These are phyloP conservation scores for Scheffersomyces titani DNA, from an alignment of 1,139 yeast species.

Conservation along the genomic window DNA sequence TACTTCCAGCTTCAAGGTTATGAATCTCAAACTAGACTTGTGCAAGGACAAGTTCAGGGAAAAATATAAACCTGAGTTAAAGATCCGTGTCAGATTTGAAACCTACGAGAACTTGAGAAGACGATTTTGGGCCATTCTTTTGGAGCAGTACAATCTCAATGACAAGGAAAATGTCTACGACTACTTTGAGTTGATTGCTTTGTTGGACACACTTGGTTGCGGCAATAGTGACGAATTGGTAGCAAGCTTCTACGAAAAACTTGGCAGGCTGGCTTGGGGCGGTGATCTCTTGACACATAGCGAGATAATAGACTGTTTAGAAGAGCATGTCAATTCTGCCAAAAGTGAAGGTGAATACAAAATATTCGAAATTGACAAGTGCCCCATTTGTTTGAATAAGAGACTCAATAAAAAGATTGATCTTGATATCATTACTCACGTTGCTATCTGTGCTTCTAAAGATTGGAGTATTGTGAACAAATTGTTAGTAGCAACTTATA, in stretches of 20 bases:
- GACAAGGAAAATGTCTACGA: slow-evolving; percentile 46
- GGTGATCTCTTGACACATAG: slow-evolving; percentile 57
- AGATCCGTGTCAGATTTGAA: slow-evolving; percentile 64
- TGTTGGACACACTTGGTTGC: slow-evolving; percentile 67
- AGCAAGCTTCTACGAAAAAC: slow-evolving; percentile 42
- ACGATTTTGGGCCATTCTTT: slow-evolving; percentile 68
- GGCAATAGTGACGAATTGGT: slow-evolving; percentile 51
- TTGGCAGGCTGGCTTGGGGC: slow-evolving; percentile 49
- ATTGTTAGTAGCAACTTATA: slow-evolving; percentile 67
- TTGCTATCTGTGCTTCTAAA: slow-evolving; percentile 82
- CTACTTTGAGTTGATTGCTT: slow-evolving; percentile 54
- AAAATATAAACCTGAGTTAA: slow-evolving; percentile 54
- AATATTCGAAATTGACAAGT: slow-evolving; percentile 60
- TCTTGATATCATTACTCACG: slow-evolving; percentile 75
- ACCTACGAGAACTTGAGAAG: slow-evolving; percentile 66
- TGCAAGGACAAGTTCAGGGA: slow-evolving; percentile 33
- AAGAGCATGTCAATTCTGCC: slow-evolving; percentile 26
- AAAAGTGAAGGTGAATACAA: slow-evolving; percentile 27
- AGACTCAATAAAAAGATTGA: slow-evolving; percentile 57
- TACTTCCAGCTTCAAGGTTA: slow-evolving; percentile 43
- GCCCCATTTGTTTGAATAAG: slow-evolving; percentile 77
- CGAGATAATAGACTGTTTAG: slow-evolving; percentile 62
- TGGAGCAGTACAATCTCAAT: slow-evolving; percentile 54
- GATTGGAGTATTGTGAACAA: slow-evolving; percentile 74
- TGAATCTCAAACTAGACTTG: slow-evolving; percentile 40